phyloP scores from a whole-genome alignment of 352 stramenopile genomes.

The Phytophthora pisi region DNA sequence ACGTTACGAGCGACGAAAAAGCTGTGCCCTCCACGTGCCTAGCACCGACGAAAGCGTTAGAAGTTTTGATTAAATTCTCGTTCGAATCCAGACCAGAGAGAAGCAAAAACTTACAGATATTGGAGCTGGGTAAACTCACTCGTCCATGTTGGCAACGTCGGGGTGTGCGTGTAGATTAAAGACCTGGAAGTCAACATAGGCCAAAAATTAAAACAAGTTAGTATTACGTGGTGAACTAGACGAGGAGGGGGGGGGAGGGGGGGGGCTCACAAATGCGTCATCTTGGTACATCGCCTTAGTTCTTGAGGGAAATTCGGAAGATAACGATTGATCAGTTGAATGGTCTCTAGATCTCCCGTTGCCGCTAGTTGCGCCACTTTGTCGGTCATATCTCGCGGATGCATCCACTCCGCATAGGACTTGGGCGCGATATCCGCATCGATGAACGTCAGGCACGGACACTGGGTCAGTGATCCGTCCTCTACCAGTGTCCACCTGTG shows the following conservation, averaged over 20 bases:
- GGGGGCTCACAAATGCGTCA: conserved; percentile 32
- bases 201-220: background rate
- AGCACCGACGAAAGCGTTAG: background rate
- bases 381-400: conserved; percentile 15
- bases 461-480: conserved; percentile 1
- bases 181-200: conserved; percentile 18
- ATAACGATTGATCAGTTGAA: conserved; percentile 10
- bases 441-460: conserved; percentile 13
- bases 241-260: too few species aligned
- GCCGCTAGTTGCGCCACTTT: conserved; percentile 10
- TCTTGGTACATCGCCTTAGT: conserved; percentile 24
- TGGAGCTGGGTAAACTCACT: conserved; percentile 38
- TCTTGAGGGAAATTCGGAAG: conserved; percentile 21
- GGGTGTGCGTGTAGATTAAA: conserved; percentile 40
- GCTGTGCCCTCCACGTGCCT: conserved; percentile 16
- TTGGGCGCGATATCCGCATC: conserved; percentile 10
- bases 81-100: background rate
- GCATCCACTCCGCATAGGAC: conserved; percentile 4
- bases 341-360: conserved; percentile 7
- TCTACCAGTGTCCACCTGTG: conserved; percentile 11
- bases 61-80: background rate
- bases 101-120: conserved; percentile 27
- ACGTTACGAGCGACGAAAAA: conserved; percentile 2
- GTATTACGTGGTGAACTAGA: too few species aligned
- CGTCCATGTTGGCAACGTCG: conserved; percentile 28